Evolutionary conservation across 306 rosid genomes (phyloP), one percentile per base, ranked within the genome.

Genomic region (Alnus rubra): DNA sequence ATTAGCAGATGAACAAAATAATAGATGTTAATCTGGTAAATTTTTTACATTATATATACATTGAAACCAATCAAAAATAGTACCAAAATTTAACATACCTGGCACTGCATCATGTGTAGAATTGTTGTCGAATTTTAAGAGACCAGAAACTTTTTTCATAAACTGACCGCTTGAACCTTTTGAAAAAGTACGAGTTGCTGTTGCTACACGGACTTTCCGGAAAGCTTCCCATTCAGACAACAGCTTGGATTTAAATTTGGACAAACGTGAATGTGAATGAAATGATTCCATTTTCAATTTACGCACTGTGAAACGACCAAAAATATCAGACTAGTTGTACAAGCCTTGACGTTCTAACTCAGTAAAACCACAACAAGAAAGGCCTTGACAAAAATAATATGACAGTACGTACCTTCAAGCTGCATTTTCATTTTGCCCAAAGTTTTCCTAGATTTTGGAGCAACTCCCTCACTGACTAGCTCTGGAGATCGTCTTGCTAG

Each of bases 341-440:
- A 37, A 15, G 18, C 5, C 18, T 5, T 3, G 70, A 70, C 60
- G 60, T 50, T 48, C 50, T 48, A 10, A 49, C 52, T 9, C 47
- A 71, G 14, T 59, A 59, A 59, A 23, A 28, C 65, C 65, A 56
- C 33, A 30, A 49, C 37, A 48, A 68, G 45, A 42, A 9, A 23
- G 9, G 30, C 33, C 16, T 18, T 28, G 54, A 35, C 5, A 64
- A 75, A 55, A 45, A 15, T 15, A 5, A 51, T 44, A 51, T 11
- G 9, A 18, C 49, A 60, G 16, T n/a, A 78, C 18, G 28, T 23
- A 23, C 30, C 2, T 18, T 73, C 30, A 79, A 86, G 82, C 71
- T 80, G 84, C 80, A 86, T 39, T 82, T 80, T 83, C 37, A 83
- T 69, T 52, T 80, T 86, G 15, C 76, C 82, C 47, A 51, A 33